A percentile compares a stretch with the other conserved stretches of the same genome.
phyloP scores from a whole-genome alignment of 1,284 basidiomycete species.

The Athelia psychrophila region DNA sequence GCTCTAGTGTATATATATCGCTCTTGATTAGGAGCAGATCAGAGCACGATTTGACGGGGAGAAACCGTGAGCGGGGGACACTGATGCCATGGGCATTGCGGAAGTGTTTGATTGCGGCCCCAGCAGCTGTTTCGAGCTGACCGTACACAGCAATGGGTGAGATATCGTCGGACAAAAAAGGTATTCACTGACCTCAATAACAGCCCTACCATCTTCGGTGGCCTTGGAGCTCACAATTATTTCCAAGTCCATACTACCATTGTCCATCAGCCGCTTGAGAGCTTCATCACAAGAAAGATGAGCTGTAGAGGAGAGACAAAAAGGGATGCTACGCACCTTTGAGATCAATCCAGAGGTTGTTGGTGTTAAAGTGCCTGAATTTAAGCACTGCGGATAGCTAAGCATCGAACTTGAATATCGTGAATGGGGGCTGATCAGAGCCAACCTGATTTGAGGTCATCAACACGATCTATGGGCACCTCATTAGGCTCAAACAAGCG shows the following conservation, averaged over 20 bases:
- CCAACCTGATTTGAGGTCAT: constrained; percentile 94
- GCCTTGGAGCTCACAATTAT: constrained; percentile 96
- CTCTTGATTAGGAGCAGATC: constrained; percentile 95
- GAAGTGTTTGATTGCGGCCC: constrained; percentile 98
- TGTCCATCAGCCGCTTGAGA: constrained; percentile 94
- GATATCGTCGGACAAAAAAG: constrained; percentile 33
- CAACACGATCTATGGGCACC: constrained; percentile 95
- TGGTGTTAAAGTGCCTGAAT: constrained; percentile 97
- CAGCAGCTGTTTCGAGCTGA: constrained; percentile 96
- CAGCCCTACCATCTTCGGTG: constrained; percentile 85
- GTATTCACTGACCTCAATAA: constrained; percentile 54
- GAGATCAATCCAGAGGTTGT: constrained; percentile 98
- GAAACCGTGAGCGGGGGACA: constrained; percentile 95
- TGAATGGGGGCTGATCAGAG: constrained; percentile 1
- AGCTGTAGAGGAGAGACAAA: constrained; percentile 91
- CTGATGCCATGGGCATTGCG: constrained; percentile 90
- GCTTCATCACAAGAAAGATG: constrained; percentile 95
- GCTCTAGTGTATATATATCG: constrained; percentile 93
- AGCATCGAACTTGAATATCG: constrained; percentile 70
- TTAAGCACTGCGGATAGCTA: constrained; percentile 72
- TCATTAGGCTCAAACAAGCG: constrained; percentile 98
- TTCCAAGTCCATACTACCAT: constrained; percentile 87
- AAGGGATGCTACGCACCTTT: constrained; percentile 97
- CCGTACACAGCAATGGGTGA: too few species aligned
- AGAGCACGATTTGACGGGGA: constrained; percentile 92